Conservation (phyloP, 305 asterid genomes). For the Fraxinus paxiana region DNA sequence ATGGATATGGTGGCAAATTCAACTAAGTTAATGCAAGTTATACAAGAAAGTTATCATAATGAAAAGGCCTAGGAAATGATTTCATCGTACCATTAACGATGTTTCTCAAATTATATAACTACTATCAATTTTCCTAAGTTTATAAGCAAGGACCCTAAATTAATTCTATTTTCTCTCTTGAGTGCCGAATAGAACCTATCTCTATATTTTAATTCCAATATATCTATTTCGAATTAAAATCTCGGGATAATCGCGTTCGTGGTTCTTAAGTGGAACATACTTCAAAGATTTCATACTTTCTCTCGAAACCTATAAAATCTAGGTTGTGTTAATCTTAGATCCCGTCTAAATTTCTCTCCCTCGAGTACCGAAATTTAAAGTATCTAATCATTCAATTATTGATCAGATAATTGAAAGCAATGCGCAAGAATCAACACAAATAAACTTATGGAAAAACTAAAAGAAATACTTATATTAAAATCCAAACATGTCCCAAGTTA, state of each 20-base stretch:
- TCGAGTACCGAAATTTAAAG: too few species aligned
- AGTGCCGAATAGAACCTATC: background rate
- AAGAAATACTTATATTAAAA: too few species aligned
- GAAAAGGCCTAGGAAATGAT: background rate
- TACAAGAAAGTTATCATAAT: background rate
- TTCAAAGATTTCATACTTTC: background rate
- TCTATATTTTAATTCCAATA: background rate
- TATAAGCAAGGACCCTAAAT: background rate
- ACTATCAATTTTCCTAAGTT: background rate
- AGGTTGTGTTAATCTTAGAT: too few species aligned
- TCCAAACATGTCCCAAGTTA: background rate
- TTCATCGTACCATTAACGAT: background rate
- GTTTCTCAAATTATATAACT: background rate
- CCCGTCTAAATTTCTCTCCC: too few species aligned
- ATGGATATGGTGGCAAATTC: background rate
- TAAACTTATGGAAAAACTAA: too few species aligned
- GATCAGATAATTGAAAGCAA: too few species aligned
- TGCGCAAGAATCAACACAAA: too few species aligned
- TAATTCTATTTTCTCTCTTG: background rate
- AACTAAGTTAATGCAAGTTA: background rate
- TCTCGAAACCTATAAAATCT: too few species aligned
- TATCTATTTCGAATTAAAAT: background rate
- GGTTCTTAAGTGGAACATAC: background rate
- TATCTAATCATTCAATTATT: too few species aligned
- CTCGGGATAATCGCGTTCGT: background rate